These are phyloP conservation scores for Fusarium tricinctum DNA, from an alignment of 2,329 filamentous ascomycete genomes.

Conservation along the genomic window DNA sequence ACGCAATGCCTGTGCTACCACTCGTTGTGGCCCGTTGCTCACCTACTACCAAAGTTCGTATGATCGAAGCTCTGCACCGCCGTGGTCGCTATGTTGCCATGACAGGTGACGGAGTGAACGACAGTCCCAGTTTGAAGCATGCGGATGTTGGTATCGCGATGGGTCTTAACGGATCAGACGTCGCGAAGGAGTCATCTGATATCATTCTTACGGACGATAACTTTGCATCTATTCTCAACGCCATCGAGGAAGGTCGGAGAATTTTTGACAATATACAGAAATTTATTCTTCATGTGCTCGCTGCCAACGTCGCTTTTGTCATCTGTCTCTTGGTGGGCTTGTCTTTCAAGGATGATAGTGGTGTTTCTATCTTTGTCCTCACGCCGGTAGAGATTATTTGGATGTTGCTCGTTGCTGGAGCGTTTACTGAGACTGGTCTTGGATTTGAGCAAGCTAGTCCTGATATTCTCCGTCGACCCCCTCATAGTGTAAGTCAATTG, in stretches of 20 bases:
- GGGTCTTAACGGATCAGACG: conserved; percentile 74
- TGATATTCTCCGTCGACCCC: conserved; percentile 76
- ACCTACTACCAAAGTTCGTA: conserved; percentile 78
- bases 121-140: conserved; percentile 75
- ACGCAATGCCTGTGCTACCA: conserved; percentile 72
- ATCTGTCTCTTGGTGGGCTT: conserved; percentile 76
- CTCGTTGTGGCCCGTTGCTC: conserved; percentile 79
- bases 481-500: conserved; percentile 51
- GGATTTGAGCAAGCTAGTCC: conserved; percentile 77
- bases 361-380: conserved; percentile 77
- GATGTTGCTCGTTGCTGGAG: conserved; percentile 81
- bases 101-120: conserved; percentile 80
- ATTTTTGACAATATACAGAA: conserved; percentile 81
- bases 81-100: conserved; percentile 74
- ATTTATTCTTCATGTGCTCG: conserved; percentile 75
- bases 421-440: conserved; percentile 78
- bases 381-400: conserved; percentile 80
- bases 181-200: conserved; percentile 75
- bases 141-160: conserved; percentile 80
- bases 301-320: conserved; percentile 77
- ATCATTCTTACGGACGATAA: conserved; percentile 80
- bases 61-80: conserved; percentile 80
- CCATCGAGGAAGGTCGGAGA: conserved; percentile 74
- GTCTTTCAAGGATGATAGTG: conserved; percentile 74
- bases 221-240: conserved; percentile 63